Percentiles rank a stretch among this genome's conserved stretches.
Conservation (phyloP, 148 eudicot species). For the Vaccinium darrowii region DNA sequence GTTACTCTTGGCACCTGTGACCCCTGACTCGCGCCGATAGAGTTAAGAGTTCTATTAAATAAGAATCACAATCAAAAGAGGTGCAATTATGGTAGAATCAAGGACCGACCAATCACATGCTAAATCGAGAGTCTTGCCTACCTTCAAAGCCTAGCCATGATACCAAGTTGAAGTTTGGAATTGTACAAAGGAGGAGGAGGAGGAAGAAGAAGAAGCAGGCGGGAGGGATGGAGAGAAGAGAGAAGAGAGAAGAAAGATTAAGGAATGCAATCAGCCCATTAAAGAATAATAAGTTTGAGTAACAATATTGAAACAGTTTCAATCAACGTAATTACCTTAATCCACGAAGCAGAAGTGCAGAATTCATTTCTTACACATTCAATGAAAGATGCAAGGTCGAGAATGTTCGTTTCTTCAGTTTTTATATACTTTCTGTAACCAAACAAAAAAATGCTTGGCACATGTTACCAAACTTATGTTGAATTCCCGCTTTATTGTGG, state of each 20-base stretch:
- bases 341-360: not conserved
- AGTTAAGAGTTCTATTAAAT: not conserved
- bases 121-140: not conserved
- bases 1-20: not conserved
- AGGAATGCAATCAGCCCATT: no score
- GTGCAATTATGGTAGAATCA: not conserved
- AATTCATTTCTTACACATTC: not conserved
- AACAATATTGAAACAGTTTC: not conserved
- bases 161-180: not conserved
- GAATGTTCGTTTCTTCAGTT: not conserved
- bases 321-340: not conserved
- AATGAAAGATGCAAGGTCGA: not conserved
- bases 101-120: not conserved
- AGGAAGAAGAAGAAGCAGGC: not conserved
- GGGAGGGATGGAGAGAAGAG: no score
- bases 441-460: not conserved
- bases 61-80: not conserved
- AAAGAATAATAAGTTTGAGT: no score
- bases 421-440: not conserved
- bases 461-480: not conserved
- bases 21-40: not conserved
- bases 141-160: not conserved
- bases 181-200: not conserved
- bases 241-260: no score
- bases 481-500: not conserved